Conservation (phyloP, 331 rosid species). For the Arachis monticola region DNA sequence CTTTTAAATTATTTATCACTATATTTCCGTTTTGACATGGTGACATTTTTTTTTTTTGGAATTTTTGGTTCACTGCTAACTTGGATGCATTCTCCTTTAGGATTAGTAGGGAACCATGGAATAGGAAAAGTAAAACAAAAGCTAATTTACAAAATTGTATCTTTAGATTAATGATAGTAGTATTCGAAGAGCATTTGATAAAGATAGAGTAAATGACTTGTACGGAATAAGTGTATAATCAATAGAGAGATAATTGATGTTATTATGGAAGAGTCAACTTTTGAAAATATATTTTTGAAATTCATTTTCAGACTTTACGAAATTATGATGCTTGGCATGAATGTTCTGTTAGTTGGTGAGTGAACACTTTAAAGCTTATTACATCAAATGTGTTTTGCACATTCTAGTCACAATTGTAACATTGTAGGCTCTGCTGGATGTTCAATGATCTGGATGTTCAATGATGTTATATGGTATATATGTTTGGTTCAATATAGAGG, state of each 20-base stretch:
- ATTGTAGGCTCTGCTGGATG: background rate
- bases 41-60: too few species aligned
- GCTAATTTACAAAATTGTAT: too few species aligned
- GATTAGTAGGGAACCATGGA: too few species aligned
- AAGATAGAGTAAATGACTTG: too few species aligned
- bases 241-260: background rate
- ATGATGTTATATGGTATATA: background rate
- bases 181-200: too few species aligned
- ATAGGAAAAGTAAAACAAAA: too few species aligned
- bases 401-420: background rate
- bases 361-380: background rate
- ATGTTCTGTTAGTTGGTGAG: slow-evolving; percentile 1
- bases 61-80: too few species aligned
- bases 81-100: too few species aligned
- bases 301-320: background rate
- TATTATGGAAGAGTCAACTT: background rate
- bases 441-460: slow-evolving; percentile 6
- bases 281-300: background rate
- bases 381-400: background rate
- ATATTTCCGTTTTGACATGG: too few species aligned
- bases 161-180: too few species aligned
- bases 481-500: background rate
- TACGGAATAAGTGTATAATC: too few species aligned
- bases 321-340: background rate
- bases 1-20: too few species aligned